A percentile compares a stretch with the other conserved stretches of the same genome.
phyloP scores from a whole-genome alignment of 1,284 basidiomycete species.

The Singerocomus inundabilis region DNA sequence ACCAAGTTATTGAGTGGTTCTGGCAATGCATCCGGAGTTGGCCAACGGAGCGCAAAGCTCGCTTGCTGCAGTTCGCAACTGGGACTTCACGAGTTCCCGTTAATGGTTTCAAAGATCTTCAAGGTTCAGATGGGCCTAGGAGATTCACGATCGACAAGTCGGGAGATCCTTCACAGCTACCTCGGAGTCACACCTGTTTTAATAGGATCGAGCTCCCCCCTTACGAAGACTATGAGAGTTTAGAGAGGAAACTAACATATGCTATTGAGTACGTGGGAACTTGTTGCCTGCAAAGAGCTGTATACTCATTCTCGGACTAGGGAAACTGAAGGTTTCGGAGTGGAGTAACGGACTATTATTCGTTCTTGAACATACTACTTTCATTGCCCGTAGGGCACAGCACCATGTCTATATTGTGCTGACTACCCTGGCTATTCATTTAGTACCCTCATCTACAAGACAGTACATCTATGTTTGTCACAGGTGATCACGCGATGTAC shows the following conservation, averaged over 20 bases:
- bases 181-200: conserved; percentile 90
- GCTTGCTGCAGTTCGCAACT: conserved; percentile 94
- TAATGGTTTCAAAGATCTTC: conserved; percentile 98
- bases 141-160: conserved; percentile 96
- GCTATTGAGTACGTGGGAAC: conserved; percentile 75
- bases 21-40: conserved; percentile 97
- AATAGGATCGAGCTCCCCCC: conserved; percentile 90
- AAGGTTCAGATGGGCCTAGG: conserved; percentile 94
- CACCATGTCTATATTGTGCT: conserved; percentile 17
- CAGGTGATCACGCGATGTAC: background rate
- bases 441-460: conserved; percentile 1
- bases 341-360: conserved; percentile 23
- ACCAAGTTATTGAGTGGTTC: conserved; percentile 99
- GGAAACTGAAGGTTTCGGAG: conserved; percentile 61
- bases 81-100: conserved; percentile 97
- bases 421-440: background rate
- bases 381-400: background rate
- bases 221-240: conserved; percentile 85
- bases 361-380: conserved; percentile 4
- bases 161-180: conserved; percentile 88
- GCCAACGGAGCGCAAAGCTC: conserved; percentile 95
- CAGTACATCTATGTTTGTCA: background rate
- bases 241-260: conserved; percentile 87
- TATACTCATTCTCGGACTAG: conserved; percentile 31
- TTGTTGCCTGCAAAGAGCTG: background rate